A percentile compares a stretch with the other conserved stretches of the same genome.
These are phyloP conservation scores for Talaromyces trachyspermus DNA, from an alignment of 495 filamentous ascomycete species.

Conservation along the genomic window DNA sequence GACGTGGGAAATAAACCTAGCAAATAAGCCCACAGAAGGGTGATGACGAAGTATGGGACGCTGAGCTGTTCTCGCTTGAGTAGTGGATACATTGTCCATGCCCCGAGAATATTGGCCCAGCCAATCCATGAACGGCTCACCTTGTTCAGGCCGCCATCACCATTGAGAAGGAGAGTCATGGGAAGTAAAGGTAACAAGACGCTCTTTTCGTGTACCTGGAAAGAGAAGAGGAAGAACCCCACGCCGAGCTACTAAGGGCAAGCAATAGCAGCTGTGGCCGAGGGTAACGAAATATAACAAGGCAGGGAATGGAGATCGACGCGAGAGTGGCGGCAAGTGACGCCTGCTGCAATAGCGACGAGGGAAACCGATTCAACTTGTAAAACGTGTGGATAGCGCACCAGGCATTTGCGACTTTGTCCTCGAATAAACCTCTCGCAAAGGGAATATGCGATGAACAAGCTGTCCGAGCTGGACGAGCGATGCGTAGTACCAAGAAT, in stretches of 20 bases:
- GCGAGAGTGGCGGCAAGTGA: constrained; percentile 68
- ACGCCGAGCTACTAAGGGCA: constrained; percentile 72
- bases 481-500: constrained; percentile 60
- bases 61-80: constrained; percentile 75
- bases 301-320: constrained; percentile 70
- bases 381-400: constrained; percentile 82
- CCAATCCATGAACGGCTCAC: constrained; percentile 81
- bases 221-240: constrained; percentile 98
- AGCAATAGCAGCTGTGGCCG: constrained; percentile 68
- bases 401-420: constrained; percentile 98
- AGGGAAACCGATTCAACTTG: constrained; percentile 68
- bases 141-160: constrained; percentile 65
- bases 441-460: constrained; percentile 92
- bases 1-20: constrained; percentile 77
- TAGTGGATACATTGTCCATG: constrained; percentile 91
- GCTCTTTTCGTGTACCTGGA: constrained; percentile 97
- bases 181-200: constrained; percentile 85
- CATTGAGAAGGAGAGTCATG: constrained; percentile 78
- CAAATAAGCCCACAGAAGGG: constrained; percentile 82
- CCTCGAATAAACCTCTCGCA: constrained; percentile 87
- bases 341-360: constrained; percentile 62
- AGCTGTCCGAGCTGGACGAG: constrained; percentile 73
- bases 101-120: constrained; percentile 83
- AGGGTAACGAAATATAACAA: constrained; percentile 72
- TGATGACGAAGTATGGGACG: constrained; percentile 77